Evolutionary conservation across 2,329 filamentous ascomycete genomes (phyloP).

Genomic region (Trichoderma sp.): DNA sequence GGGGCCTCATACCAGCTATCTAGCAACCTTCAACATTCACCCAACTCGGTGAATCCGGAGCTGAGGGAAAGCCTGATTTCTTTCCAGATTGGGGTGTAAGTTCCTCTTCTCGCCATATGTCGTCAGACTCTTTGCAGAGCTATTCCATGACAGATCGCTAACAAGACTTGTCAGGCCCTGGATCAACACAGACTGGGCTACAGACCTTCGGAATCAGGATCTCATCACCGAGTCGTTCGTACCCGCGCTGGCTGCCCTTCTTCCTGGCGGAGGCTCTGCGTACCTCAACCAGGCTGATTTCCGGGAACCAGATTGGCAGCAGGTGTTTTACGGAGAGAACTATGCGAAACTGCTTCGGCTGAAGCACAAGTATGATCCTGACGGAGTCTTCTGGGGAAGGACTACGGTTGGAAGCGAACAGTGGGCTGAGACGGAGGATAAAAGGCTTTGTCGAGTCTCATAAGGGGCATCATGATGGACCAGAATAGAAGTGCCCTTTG

Average conservation of each 20-base stretch:
- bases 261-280: not conserved
- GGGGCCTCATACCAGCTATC: too few relatives aligned
- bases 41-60: not conserved
- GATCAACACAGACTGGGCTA: too few relatives aligned
- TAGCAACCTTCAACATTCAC: too few relatives aligned
- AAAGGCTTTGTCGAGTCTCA: too few relatives aligned
- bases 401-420: conserved; percentile 52
- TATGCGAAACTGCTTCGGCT: conserved; percentile 44
- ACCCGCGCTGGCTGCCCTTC: conserved; percentile 6
- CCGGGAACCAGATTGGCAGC: conserved; percentile 44
- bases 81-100: too few relatives aligned
- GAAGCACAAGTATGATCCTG: conserved; percentile 52
- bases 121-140: too few relatives aligned
- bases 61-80: too few relatives aligned
- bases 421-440: not conserved
- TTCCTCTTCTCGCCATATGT: too few relatives aligned
- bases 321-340: conserved; percentile 48
- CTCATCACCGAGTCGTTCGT: not conserved
- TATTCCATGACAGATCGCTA: too few relatives aligned
- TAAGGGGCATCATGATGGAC: too few relatives aligned
- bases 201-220: not conserved
- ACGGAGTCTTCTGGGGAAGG: conserved; percentile 48
- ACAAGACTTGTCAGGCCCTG: too few relatives aligned
- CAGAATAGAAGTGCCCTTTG: too few relatives aligned
- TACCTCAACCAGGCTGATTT: conserved; percentile 54